These are phyloP conservation scores for Xerocomellus amylosporus DNA, from an alignment of 768 basidiomycete genomes.

Conservation along the genomic window DNA sequence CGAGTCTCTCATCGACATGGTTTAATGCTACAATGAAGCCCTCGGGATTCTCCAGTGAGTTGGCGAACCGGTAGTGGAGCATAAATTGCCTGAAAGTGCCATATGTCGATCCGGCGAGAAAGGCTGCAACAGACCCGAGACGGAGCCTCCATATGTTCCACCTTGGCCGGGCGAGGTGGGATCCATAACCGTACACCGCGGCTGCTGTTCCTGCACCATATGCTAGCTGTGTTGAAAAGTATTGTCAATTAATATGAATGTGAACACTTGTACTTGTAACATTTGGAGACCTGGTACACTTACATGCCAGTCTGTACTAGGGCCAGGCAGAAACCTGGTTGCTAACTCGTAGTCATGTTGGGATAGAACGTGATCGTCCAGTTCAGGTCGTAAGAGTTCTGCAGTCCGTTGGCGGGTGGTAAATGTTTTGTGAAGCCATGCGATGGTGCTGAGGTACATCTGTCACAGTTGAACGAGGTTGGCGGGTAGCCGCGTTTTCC, in stretches of 20 bases:
- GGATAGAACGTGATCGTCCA: conserved; percentile 28
- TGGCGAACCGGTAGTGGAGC: conserved; percentile 30
- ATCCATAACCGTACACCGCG: conserved; percentile 26
- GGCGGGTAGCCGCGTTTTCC: not conserved
- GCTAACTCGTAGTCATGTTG: conserved; percentile 57
- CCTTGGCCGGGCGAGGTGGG: conserved; percentile 26
- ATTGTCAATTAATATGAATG: conserved; percentile 1
- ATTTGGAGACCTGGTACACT: conserved; percentile 22
- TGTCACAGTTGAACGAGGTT: not conserved
- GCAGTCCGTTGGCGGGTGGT: conserved; percentile 33
- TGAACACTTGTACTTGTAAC: not conserved
- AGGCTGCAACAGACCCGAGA: conserved; percentile 24
- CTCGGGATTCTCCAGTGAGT: conserved; percentile 30
- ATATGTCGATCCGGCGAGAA: conserved; percentile 30
- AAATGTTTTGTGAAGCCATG: conserved; percentile 47
- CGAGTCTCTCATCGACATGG: conserved; percentile 31
- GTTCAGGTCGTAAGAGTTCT: conserved; percentile 32
- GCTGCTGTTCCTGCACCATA: conserved; percentile 26
- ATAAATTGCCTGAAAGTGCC: conserved; percentile 32
- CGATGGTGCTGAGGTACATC: conserved; percentile 29
- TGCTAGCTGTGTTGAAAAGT: conserved; percentile 10
- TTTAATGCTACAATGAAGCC: conserved; percentile 31
- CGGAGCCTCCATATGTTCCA: conserved; percentile 27
- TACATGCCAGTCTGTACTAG: conserved; percentile 44
- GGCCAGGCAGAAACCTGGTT: conserved; percentile 49